Base-by-base conservation (phyloP, 106 monocot genomes). In the Cymbidium sinense region DNA sequence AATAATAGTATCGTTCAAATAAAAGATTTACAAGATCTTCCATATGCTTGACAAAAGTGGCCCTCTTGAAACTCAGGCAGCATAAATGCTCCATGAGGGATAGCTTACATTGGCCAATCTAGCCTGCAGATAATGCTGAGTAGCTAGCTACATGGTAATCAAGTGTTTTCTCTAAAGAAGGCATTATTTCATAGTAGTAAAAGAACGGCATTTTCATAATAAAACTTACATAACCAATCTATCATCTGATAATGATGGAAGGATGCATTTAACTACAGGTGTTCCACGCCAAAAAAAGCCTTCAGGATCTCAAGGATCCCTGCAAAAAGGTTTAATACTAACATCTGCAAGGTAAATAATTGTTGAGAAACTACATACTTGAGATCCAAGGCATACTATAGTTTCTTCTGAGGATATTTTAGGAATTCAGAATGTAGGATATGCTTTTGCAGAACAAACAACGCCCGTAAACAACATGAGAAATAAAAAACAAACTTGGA, bases 301-400 rank as follows among this genome's bases (percentile, higher is more conserved):
- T 82, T 96, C 70, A 96, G 50, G 83, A 96, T 91, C 79, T 96
- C 96, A 72, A 96, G 64, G 96, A 96, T 80, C 96, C 96, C 96
- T 96, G 84, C 79, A 80, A 74, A 8, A 67, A 33, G 31, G 37
- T 36, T 21, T 8, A 36, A 71, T 34, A 9, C 19, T 4, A 71
- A 7, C 28, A 23, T 67, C 67, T 67, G 67, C 15, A 30, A 67
- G 31, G 31, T 13, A 67, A 67, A 30, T 33, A 25, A 61, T 27
- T 6, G 30, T 31, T 33, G 13, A 67, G 31, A 67, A 67, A 30
- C n/a, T 2, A 58, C 58, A 58, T 1, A 67, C 28, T 33, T 67
- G 31, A 67, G 67, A 67, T 33, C 15, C 9, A 67, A 13, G 2
- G 67, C 67, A 67, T 30, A 67, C 33, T 67, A 67, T 67, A 30